Base-by-base conservation (phyloP, 768 basidiomycete species). In the Tylopilus rubrobrunneus region DNA sequence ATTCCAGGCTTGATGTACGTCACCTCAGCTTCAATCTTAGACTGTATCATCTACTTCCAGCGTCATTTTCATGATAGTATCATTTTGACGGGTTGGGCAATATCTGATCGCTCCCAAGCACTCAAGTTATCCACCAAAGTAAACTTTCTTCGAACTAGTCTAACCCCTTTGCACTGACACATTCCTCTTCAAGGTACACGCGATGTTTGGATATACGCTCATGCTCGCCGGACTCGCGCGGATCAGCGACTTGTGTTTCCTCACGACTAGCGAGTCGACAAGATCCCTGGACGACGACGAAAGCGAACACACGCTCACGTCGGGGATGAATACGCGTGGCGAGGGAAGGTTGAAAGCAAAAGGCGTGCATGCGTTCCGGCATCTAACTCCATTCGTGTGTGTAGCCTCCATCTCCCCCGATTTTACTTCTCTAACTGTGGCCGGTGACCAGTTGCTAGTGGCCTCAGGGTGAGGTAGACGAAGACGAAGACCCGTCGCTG, bases 21-120 rank as follows among this genome's bases (percentile, higher is more conserved):
- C n/a, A 45, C 43, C 28, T 29, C 48, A 5, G 4, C 28, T 27
- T 10, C 17, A 6, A 21, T 49, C n/a, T n/a, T n/a, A n/a, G n/a
- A n/a, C 29, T 4, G 3, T 7, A 21, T 17, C n/a, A 55, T 21
- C 31, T 21, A 49, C 37, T 46, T 19, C 14, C 25, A 46, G 46
- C 31, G 31, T 12, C 12, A 34, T 34, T 43, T 5, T 48, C 25
- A 25, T 34, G 39, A 34, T 55, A 92, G 88, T 45, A 86, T 95
- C 58, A 85, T 92, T 53, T 75, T 97, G 54, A 97, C 95, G 0
- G 95, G 95, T 7, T 96, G 89, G 86, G 93, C 87, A 0, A 95
- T 98, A 89, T 88, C 89, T 0, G 85, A 90, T 41, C 94, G 96
- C 59, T 82, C 82, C 1, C 94, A 98, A 73, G 84, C 82, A 5